Evolutionary conservation across 768 basidiomycete species (phyloP).

Genomic region (Pisolithus tinctorius): DNA sequence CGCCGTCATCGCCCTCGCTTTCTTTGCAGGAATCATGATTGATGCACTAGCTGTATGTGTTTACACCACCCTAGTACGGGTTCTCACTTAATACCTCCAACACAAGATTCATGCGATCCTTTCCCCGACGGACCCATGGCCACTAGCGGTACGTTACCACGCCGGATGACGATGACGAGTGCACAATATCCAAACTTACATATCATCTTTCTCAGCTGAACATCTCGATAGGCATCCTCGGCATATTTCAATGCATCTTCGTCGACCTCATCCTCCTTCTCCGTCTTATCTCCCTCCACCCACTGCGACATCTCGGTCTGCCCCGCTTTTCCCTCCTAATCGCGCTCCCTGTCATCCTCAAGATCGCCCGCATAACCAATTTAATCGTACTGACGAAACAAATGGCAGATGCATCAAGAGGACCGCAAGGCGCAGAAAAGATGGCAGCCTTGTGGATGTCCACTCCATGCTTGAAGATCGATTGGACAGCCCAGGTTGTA

Average conservation of each 20-base stretch:
- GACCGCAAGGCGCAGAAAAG: conserved; percentile 11
- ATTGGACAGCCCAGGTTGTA: conserved; percentile 24
- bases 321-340: conserved; percentile 13
- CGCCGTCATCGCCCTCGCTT: conserved; percentile 13
- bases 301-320: conserved; percentile 9
- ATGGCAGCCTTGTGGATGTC: conserved; percentile 14
- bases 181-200: not conserved
- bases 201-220: conserved; percentile 7
- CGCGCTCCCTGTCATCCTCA: conserved; percentile 21
- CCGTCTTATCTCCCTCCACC: conserved; percentile 23
- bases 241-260: conserved; percentile 22
- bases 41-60: conserved; percentile 14
- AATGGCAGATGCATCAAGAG: conserved; percentile 14
- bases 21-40: conserved; percentile 14
- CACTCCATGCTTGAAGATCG: conserved; percentile 26
- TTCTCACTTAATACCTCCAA: not conserved
- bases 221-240: conserved; percentile 26
- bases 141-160: conserved; percentile 1
- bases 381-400: conserved; percentile 22
- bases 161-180: not conserved
- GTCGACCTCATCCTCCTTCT: conserved; percentile 24
- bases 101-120: conserved; percentile 24
- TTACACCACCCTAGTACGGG: not conserved
- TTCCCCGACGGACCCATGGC: conserved; percentile 15
- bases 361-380: conserved; percentile 22